Evolutionary conservation across 2,329 filamentous ascomycete species (phyloP).

Genomic region (Sporothrix brunneoviolacea): DNA sequence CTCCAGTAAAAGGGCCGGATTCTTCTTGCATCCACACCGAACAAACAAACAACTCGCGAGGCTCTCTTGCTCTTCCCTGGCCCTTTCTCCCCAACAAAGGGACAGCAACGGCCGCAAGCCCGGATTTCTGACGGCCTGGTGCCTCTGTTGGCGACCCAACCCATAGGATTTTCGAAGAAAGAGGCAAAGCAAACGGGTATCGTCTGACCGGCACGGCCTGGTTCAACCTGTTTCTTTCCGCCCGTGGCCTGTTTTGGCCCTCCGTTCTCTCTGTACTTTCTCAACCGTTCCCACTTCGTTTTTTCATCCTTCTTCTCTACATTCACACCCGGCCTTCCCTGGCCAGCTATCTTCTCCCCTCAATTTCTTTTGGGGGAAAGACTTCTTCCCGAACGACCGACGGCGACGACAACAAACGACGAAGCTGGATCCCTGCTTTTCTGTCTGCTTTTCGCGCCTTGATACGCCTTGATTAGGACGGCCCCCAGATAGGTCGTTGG

Average conservation of each 20-base stretch:
- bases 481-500: background rate
- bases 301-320: conserved; percentile 6
- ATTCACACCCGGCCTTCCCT: no score
- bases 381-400: no score
- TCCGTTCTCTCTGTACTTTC: background rate
- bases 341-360: no score
- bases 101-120: background rate
- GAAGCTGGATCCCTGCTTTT: background rate
- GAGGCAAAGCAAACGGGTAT: background rate
- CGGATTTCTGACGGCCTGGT: background rate
- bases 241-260: background rate
- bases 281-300: conserved; percentile 8
- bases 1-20: background rate
- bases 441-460: background rate
- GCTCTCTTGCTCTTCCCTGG: background rate
- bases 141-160: background rate
- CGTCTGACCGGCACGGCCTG: background rate
- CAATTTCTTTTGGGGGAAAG: no score
- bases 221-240: conserved; percentile 1
- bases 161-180: no score
- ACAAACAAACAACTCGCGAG: background rate
- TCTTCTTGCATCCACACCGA: background rate
- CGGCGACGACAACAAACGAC: no score
- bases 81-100: background rate
- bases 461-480: background rate